Percentiles rank a stretch among this genome's conserved stretches.
These are phyloP conservation scores for Jatropha curcas DNA, from an alignment of 345 rosid genomes.

Conservation along the genomic window DNA sequence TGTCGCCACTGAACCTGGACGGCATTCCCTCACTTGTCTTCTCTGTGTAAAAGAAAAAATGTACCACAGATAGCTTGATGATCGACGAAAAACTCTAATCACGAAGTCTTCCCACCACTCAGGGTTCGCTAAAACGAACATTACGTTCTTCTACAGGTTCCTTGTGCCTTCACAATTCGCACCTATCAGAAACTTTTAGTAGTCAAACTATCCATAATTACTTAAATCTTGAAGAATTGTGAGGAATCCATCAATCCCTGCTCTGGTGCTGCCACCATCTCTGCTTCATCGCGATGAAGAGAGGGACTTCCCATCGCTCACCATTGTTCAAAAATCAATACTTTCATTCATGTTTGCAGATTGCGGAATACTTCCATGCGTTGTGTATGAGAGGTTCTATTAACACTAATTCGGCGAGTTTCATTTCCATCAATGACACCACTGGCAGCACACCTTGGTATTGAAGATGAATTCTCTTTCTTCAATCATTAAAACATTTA, in stretches of 20 bases:
- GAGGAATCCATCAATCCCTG: slow-evolving; percentile 40
- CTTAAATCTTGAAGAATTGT: slow-evolving; percentile 33
- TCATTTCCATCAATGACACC: slow-evolving; percentile 36
- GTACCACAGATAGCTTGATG: slow-evolving; percentile 60
- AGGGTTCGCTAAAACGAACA: slow-evolving; percentile 89
- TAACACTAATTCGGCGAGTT: slow-evolving; percentile 30
- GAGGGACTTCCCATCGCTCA: slow-evolving; percentile 27
- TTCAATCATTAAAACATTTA: slow-evolving; percentile 35
- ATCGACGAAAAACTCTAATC: slow-evolving; percentile 89
- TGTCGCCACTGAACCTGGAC: slow-evolving; percentile 40
- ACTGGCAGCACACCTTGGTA: slow-evolving; percentile 37
- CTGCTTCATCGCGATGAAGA: slow-evolving; percentile 29
- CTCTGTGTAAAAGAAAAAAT: slow-evolving; percentile 53
- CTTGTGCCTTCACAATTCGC: slow-evolving; percentile 55
- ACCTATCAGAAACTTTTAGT: slow-evolving; percentile 55
- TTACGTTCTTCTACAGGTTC: slow-evolving; percentile 81
- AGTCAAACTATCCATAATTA: slow-evolving; percentile 46
- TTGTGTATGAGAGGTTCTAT: slow-evolving; percentile 19
- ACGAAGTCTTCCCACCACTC: slow-evolving; percentile 98
- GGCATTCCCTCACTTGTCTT: slow-evolving; percentile 47
- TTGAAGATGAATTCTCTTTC: slow-evolving; percentile 33
- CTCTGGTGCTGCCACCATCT: slow-evolving; percentile 31
- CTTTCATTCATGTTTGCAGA: slow-evolving; percentile 6
- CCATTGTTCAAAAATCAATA: slow-evolving; percentile 21
- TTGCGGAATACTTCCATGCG: slow-evolving; percentile 19